A percentile compares a stretch with the other conserved stretches of the same genome.
Conservation (phyloP, 2,329 filamentous ascomycete species). For the Aspergillus sojae region DNA sequence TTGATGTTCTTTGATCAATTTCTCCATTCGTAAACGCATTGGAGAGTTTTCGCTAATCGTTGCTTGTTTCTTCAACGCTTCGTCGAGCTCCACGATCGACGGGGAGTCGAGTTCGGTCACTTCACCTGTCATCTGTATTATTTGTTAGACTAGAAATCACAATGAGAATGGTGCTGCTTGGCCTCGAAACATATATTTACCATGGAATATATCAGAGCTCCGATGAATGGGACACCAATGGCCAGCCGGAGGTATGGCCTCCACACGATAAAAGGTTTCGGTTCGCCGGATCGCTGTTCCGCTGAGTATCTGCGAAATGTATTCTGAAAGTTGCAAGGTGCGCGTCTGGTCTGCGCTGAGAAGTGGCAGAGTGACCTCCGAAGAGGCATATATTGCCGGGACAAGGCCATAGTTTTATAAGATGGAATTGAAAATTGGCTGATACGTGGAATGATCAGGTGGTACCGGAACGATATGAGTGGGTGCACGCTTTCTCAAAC, state of each 20-base stretch:
- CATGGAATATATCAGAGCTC: conserved; percentile 55
- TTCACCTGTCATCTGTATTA: conserved; percentile 38
- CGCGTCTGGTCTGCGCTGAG: conserved; percentile 26
- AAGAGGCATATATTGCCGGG: conserved; percentile 36
- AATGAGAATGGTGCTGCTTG: background rate
- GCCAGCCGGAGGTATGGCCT: conserved; percentile 52
- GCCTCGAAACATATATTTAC: conserved; percentile 30
- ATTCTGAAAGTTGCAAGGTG: conserved; percentile 20
- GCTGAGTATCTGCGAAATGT: conserved; percentile 32
- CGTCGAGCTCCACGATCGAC: conserved; percentile 83
- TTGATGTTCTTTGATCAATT: conserved; percentile 92
- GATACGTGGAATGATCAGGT: conserved; percentile 20
- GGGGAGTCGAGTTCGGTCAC: conserved; percentile 48
- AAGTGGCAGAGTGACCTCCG: conserved; percentile 36
- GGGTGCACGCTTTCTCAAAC: conserved; percentile 5
- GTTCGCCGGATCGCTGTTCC: conserved; percentile 22
- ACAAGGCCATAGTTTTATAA: conserved; percentile 33
- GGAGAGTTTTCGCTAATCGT: conserved; percentile 77
- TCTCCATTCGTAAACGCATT: conserved; percentile 97
- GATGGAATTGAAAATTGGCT: conserved; percentile 17
- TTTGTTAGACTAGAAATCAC: conserved; percentile 11
- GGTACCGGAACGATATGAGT: conserved; percentile 13
- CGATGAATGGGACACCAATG: conserved; percentile 53
- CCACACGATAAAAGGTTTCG: conserved; percentile 42
- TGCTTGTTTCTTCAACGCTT: conserved; percentile 75